Evolutionary conservation across 2,329 filamentous ascomycete species (phyloP).

Genomic region (Penicillium sp.): DNA sequence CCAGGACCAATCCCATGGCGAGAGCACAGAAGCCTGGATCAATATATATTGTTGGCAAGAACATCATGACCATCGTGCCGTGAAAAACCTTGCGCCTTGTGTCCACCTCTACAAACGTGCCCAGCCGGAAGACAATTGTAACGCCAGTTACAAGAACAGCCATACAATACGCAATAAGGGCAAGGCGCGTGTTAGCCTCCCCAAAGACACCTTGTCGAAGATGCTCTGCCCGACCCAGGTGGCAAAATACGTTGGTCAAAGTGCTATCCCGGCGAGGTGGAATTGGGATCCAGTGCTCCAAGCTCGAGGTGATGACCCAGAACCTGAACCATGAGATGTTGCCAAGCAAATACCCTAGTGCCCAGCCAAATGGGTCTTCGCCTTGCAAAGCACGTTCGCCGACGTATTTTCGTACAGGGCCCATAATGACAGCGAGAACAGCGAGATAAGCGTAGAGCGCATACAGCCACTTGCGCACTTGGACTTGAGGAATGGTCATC

Average conservation of each 20-base stretch:
- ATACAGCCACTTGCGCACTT: constrained; percentile 79
- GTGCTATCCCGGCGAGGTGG: constrained; percentile 53
- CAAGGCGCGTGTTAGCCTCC: constrained; percentile 78
- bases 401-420: constrained; percentile 74
- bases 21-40: constrained; percentile 84
- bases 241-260: constrained; percentile 47
- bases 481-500: constrained; percentile 78
- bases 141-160: constrained; percentile 73
- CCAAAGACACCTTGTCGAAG: constrained; percentile 70
- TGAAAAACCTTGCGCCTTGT: constrained; percentile 97
- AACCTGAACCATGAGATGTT: constrained; percentile 74
- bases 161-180: constrained; percentile 76
- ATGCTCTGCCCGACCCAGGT: constrained; percentile 66
- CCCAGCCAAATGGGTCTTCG: constrained; percentile 89
- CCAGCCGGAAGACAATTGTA: constrained; percentile 73
- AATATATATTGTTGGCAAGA: constrained; percentile 82
- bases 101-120: constrained; percentile 84
- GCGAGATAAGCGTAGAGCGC: constrained; percentile 76
- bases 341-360: constrained; percentile 84
- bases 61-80: constrained; percentile 97
- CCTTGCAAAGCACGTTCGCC: constrained; percentile 68
- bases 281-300: constrained; percentile 77
- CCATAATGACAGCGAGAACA: constrained; percentile 69
- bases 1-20: constrained; percentile 77
- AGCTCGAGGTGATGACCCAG: constrained; percentile 68